A percentile compares a stretch with the other conserved stretches of the same genome.
These are phyloP conservation scores for Podaxis carcinomalis DNA, from an alignment of 768 basidiomycete species.

Conservation along the genomic window DNA sequence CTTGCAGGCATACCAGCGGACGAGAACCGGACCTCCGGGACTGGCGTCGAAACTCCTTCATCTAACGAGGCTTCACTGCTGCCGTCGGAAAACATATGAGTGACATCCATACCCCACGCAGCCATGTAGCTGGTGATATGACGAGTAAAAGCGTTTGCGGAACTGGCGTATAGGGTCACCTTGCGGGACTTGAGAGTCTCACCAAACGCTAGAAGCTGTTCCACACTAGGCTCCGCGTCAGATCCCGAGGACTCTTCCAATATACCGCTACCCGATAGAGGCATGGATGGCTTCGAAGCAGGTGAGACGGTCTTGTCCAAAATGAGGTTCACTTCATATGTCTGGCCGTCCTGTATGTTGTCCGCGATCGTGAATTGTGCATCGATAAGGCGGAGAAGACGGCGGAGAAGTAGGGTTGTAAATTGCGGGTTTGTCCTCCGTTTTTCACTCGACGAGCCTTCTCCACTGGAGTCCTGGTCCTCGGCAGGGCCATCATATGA, in stretches of 20 bases:
- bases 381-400: constrained; percentile 55
- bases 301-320: constrained; percentile 58
- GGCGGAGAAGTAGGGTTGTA: constrained; percentile 50
- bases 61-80: constrained; percentile 14
- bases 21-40: constrained; percentile 7
- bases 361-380: constrained; percentile 29
- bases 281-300: not conserved
- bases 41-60: not conserved
- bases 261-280: constrained; percentile 15
- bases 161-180: constrained; percentile 79
- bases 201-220: constrained; percentile 74
- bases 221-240: constrained; percentile 72
- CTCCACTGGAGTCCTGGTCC: constrained; percentile 13
- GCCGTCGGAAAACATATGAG: constrained; percentile 64
- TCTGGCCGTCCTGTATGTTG: constrained; percentile 40
- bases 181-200: constrained; percentile 80
- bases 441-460: constrained; percentile 20
- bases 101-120: constrained; percentile 93
- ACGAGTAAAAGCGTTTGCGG: constrained; percentile 86
- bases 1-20: not conserved
- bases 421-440: constrained; percentile 39
- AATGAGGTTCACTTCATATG: constrained; percentile 62
- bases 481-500: constrained; percentile 15
- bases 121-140: constrained; percentile 92
- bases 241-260: constrained; percentile 46